phyloP scores from a whole-genome alignment of 352 stramenopile species.

The Phytophthora pseudosyringae region DNA sequence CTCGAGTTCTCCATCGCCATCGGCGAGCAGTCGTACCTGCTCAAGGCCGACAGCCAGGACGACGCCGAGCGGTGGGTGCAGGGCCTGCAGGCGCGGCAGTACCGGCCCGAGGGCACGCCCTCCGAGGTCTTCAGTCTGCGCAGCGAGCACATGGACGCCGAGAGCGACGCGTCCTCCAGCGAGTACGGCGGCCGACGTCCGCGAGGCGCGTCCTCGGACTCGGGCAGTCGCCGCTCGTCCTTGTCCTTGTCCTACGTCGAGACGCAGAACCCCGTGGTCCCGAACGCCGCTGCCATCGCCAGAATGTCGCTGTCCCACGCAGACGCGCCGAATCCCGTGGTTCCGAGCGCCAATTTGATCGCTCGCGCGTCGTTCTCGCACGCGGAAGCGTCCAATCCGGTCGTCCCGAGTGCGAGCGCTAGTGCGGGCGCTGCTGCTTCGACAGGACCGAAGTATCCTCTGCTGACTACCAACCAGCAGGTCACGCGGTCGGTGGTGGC shows the following conservation, averaged over 20 bases:
- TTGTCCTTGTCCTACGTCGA: constrained; percentile 62
- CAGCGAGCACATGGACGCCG: constrained; percentile 81
- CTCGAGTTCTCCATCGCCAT: constrained; percentile 89
- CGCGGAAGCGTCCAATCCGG: constrained; percentile 56
- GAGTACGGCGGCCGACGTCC: constrained; percentile 60
- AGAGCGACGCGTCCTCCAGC: constrained; percentile 86
- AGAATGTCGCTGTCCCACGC: constrained; percentile 56
- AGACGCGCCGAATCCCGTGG: constrained; percentile 67
- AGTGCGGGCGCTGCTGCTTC: constrained; percentile 51
- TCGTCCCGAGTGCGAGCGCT: constrained; percentile 56
- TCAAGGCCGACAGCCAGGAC: constrained; percentile 79
- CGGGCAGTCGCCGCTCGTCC: constrained; percentile 42
- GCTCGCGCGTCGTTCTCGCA: constrained; percentile 44
- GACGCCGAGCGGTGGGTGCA: constrained; percentile 57
- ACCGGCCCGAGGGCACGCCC: constrained; percentile 69
- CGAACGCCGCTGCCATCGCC: constrained; percentile 76
- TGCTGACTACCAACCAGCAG: constrained; percentile 81
- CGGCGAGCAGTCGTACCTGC: constrained; percentile 86
- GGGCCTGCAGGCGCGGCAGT: constrained; percentile 73
- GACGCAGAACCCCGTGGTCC: constrained; percentile 71
- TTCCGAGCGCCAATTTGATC: constrained; percentile 76
- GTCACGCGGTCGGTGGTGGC: constrained; percentile 42
- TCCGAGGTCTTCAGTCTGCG: constrained; percentile 86
- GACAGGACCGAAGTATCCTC: constrained; percentile 60
- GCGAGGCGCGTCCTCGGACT: constrained; percentile 58